Evolutionary conservation across 805 yeast genomes (phyloP).

Genomic region (Candida silvatica): DNA sequence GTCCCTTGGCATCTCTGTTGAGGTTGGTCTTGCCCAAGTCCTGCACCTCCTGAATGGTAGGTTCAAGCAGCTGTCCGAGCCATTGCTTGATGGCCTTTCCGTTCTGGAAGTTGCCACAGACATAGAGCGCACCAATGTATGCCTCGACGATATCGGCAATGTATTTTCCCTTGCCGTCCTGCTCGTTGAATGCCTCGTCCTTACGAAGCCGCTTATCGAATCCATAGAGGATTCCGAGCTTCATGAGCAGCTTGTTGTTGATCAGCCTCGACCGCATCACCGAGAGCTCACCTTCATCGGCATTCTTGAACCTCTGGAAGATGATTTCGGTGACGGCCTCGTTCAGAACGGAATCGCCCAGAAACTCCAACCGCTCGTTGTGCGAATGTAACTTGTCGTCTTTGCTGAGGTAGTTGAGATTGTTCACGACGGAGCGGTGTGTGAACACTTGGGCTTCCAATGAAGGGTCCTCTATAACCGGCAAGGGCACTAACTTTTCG

Average conservation of each 20-base stretch:
- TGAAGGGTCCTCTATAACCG: constrained; percentile 50
- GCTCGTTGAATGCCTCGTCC: constrained; percentile 13
- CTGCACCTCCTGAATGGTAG: constrained; percentile 22
- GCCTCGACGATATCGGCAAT: constrained; percentile 93
- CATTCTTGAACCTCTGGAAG: constrained; percentile 56
- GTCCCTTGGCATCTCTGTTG: constrained; percentile 65
- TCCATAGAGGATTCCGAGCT: constrained; percentile 63
- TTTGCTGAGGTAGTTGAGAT: constrained; percentile 45
- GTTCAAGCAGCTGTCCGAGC: constrained; percentile 44
- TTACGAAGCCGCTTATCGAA: constrained; percentile 49
- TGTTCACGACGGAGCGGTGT: constrained; percentile 67
- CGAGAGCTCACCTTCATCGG: constrained; percentile 77
- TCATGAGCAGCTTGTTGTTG: constrained; percentile 60
- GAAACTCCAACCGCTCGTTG: constrained; percentile 82
- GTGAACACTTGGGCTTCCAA: constrained; percentile 67
- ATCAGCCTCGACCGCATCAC: constrained; percentile 61
- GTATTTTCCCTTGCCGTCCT: constrained; percentile 58
- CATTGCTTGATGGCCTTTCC: constrained; percentile 44
- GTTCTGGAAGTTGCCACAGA: constrained; percentile 41
- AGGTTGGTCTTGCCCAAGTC: background rate
- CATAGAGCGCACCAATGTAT: constrained; percentile 75
- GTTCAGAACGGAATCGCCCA: constrained; percentile 83
- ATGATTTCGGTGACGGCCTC: constrained; percentile 62
- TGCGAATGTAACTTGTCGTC: constrained; percentile 53
- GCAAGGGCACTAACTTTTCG: constrained; percentile 48